These are phyloP conservation scores for Colletotrichum destructivum DNA, from an alignment of 2,329 filamentous ascomycete species.

Conservation along the genomic window DNA sequence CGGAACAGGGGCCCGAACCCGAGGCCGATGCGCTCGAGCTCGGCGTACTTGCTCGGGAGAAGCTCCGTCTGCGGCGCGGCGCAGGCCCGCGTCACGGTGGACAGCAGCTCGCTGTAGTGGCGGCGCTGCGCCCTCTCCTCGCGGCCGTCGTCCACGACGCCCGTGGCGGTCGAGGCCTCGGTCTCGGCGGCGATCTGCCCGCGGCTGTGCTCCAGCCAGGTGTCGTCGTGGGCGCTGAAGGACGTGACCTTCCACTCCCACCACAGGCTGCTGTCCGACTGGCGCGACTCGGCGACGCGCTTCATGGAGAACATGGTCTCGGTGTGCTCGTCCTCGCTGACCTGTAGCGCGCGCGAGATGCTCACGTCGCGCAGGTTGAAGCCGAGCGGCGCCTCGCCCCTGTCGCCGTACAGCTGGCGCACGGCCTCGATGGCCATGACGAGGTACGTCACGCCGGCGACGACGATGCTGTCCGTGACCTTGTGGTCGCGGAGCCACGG, in stretches of 20 bases:
- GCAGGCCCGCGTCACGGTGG: conserved; percentile 14
- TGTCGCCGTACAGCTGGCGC: conserved; percentile 37
- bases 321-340: conserved; percentile 35
- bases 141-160: not conserved
- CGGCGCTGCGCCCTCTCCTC: not conserved
- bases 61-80: conserved; percentile 11
- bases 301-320: conserved; percentile 43
- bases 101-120: conserved; percentile 19
- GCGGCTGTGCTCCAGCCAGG: conserved; percentile 32
- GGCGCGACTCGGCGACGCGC: conserved; percentile 24
- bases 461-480: conserved; percentile 60
- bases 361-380: conserved; percentile 44
- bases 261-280: conserved; percentile 47
- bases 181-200: conserved; percentile 43
- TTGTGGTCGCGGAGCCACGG: conserved; percentile 63
- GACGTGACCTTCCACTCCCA: conserved; percentile 34
- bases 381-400: conserved; percentile 34
- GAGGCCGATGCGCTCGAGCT: conserved; percentile 18
- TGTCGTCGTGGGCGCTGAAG: conserved; percentile 24
- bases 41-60: conserved; percentile 19
- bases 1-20: conserved; percentile 15
- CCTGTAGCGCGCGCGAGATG: conserved; percentile 39
- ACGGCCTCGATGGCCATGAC: conserved; percentile 48
- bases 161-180: conserved; percentile 13
- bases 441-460: conserved; percentile 53